Percentiles rank a stretch among this genome's conserved stretches.
phyloP scores from a whole-genome alignment of 2,329 filamentous ascomycete species.

The Verticillium zaregamsianum region DNA sequence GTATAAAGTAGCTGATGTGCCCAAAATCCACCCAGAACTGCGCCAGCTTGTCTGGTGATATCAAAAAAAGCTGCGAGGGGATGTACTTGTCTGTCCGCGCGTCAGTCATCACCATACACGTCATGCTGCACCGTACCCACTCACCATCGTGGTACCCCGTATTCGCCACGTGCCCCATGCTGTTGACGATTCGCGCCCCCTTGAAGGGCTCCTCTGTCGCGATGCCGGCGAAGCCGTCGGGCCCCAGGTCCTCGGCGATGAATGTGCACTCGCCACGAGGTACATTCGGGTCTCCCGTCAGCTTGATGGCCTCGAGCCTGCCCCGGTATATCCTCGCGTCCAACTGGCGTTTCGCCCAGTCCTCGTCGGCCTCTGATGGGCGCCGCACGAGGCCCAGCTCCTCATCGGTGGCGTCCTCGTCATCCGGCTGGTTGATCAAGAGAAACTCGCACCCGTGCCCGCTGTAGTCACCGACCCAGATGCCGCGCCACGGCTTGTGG shows the following conservation, averaged over 20 bases:
- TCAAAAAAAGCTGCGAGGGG: conserved; percentile 69
- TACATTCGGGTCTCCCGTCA: conserved; percentile 88
- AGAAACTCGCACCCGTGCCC: conserved; percentile 88
- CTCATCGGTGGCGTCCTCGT: conserved; percentile 44
- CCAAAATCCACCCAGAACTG: conserved; percentile 72
- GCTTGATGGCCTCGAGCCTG: conserved; percentile 76
- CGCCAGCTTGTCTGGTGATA: conserved; percentile 72
- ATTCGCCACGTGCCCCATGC: conserved; percentile 73
- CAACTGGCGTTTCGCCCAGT: conserved; percentile 39
- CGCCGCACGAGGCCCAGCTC: conserved; percentile 34
- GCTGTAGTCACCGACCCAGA: conserved; percentile 90
- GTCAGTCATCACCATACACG: not conserved
- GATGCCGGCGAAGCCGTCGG: conserved; percentile 57
- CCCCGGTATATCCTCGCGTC: conserved; percentile 56
- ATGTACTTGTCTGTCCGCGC: conserved; percentile 60
- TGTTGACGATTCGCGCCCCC: conserved; percentile 70
- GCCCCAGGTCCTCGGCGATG: conserved; percentile 71
- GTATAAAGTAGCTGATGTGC: conserved; percentile 57
- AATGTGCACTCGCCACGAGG: conserved; percentile 84
- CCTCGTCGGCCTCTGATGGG: conserved; percentile 38
- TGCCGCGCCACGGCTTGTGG: conserved; percentile 79
- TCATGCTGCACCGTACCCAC: conserved; percentile 20
- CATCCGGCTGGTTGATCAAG: conserved; percentile 72
- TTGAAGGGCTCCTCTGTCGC: conserved; percentile 65
- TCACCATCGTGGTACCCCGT: conserved; percentile 68